phyloP scores from a whole-genome alignment of 305 asterid species.

The Fraxinus paxiana region DNA sequence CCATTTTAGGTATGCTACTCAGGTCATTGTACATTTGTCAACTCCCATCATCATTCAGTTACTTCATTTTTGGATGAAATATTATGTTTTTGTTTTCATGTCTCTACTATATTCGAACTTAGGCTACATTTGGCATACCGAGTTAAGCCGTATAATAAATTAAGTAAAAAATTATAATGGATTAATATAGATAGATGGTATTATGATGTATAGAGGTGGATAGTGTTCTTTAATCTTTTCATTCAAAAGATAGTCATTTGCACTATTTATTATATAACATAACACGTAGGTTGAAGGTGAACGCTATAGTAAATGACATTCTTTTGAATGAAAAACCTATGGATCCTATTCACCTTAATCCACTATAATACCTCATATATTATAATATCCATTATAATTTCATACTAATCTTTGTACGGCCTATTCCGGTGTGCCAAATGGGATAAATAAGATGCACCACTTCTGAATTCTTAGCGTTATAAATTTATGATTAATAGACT shows the following conservation, averaged over 20 bases:
- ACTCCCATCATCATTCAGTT: background rate
- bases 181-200: background rate
- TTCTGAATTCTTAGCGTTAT: background rate
- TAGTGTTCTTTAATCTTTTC: background rate
- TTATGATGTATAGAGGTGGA: background rate
- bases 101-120: background rate
- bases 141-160: background rate
- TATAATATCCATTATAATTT: background rate
- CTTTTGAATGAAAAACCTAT: background rate
- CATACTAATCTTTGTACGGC: background rate
- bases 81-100: background rate
- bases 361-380: background rate
- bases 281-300: background rate
- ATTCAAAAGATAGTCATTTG: background rate
- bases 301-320: background rate
- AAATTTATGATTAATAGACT: background rate
- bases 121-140: background rate
- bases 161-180: background rate
- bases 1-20: background rate
- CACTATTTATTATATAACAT: background rate
- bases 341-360: background rate
- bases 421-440: background rate
- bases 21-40: background rate
- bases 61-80: slow-evolving; percentile 13
- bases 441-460: background rate